A percentile compares a stretch with the other conserved stretches of the same genome.
phyloP scores from a whole-genome alignment of 2,329 filamentous ascomycete genomes.

The Clonostachys chloroleuca region DNA sequence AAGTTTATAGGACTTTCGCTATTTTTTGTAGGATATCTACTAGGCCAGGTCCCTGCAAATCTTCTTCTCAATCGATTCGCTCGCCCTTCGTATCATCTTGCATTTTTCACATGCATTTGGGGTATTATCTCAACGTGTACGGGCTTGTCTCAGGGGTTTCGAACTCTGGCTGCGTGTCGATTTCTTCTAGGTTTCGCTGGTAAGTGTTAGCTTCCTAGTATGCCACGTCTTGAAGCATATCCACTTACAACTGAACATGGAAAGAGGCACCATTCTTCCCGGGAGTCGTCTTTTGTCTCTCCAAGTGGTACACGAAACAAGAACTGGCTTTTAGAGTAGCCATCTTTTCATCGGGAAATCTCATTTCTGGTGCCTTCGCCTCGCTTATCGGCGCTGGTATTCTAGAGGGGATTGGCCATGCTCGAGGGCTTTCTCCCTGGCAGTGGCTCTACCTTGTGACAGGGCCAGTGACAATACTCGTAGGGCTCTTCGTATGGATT shows the following conservation, averaged over 20 bases:
- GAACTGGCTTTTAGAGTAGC: conserved; percentile 50
- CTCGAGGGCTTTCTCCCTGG: conserved; percentile 50
- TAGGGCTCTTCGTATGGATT: conserved; percentile 40
- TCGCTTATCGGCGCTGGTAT: conserved; percentile 56
- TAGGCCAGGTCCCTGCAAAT: conserved; percentile 49
- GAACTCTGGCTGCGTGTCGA: conserved; percentile 47
- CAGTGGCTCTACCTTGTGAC: conserved; percentile 49
- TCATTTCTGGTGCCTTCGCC: conserved; percentile 32
- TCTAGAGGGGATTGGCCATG: conserved; percentile 50
- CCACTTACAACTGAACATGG: too few species aligned
- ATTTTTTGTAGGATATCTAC: conserved; percentile 6
- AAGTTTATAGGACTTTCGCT: conserved; percentile 4
- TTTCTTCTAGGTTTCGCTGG: conserved; percentile 57
- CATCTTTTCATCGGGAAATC: conserved; percentile 31
- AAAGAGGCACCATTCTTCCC: conserved; percentile 57
- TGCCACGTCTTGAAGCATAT: too few species aligned
- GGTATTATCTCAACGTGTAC: conserved; percentile 54
- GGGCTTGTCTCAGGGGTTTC: conserved; percentile 46
- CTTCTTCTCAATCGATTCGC: conserved; percentile 50
- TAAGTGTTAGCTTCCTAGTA: too few species aligned
- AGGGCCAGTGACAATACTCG: conserved; percentile 38
- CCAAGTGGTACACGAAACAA: conserved; percentile 62
- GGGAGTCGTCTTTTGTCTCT: conserved; percentile 57
- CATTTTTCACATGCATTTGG: conserved; percentile 52
- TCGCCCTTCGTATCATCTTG: conserved; percentile 43